Percentiles rank a stretch among this genome's conserved stretches.
Conservation (phyloP, 83 land plant species). For the Picea abies region DNA sequence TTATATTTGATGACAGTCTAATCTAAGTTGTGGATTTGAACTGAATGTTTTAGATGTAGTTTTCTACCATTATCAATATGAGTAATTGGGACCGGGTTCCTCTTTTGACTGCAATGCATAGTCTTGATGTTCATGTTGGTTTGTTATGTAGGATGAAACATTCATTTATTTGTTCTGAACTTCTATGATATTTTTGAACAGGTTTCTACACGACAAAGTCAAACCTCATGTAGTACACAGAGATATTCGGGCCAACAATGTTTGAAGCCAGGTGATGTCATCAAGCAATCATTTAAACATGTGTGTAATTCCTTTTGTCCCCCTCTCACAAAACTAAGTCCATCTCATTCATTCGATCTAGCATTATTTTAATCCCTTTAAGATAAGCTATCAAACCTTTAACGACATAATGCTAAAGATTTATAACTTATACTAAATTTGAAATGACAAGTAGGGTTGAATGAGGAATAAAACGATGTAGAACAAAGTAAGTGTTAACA, state of each 20-base stretch:
- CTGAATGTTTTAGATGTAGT: not conserved
- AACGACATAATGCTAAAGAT: too few relatives aligned
- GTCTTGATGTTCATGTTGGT: not conserved
- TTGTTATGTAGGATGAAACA: not conserved
- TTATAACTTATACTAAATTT: too few relatives aligned
- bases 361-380: too few relatives aligned
- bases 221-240: conserved; percentile 96
- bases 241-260: conserved; percentile 85
- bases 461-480: too few relatives aligned
- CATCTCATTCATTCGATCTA: too few relatives aligned
- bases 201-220: conserved; percentile 91
- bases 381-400: too few relatives aligned
- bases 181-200: conserved; percentile 26
- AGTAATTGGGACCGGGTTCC: not conserved
- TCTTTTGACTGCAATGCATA: not conserved
- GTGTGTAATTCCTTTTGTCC: too few relatives aligned
- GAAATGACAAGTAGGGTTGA: too few relatives aligned
- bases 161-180: not conserved
- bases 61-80: not conserved
- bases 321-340: too few relatives aligned
- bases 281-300: too few relatives aligned
- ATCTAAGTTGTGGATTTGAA: not conserved
- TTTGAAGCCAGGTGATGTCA: too few relatives aligned
- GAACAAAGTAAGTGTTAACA: too few relatives aligned
- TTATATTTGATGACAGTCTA: not conserved